Percentiles rank a stretch among this genome's conserved stretches.
Conservation (phyloP, 2,329 filamentous ascomycete species). For the Madurella fahalii region DNA sequence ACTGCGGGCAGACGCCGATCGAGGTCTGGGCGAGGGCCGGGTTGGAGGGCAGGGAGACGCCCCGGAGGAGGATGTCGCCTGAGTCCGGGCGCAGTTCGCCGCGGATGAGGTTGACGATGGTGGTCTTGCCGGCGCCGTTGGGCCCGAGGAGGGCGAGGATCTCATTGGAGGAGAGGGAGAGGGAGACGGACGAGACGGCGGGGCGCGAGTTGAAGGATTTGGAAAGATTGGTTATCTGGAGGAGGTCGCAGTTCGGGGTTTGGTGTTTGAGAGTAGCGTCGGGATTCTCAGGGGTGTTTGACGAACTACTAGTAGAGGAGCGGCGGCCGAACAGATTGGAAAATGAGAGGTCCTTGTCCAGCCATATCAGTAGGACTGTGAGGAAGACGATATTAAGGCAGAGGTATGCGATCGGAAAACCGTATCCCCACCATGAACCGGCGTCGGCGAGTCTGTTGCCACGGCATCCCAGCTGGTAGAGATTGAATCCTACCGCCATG, state of each 20-base stretch:
- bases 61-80: slow-evolving; percentile 66
- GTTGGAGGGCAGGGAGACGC: slow-evolving; percentile 55
- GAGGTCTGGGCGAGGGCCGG: slow-evolving; percentile 51
- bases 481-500: slow-evolving; percentile 58
- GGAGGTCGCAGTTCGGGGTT: slow-evolving; percentile 30
- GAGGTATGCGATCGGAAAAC: slow-evolving; percentile 65
- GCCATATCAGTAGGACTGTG: slow-evolving; percentile 60
- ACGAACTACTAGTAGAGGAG: slow-evolving; percentile 10
- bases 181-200: slow-evolving; percentile 68
- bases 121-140: slow-evolving; percentile 74
- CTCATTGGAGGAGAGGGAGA: slow-evolving; percentile 56
- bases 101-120: slow-evolving; percentile 66
- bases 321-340: slow-evolving; percentile 16
- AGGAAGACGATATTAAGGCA: slow-evolving; percentile 58
- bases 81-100: slow-evolving; percentile 65
- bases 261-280: neutral
- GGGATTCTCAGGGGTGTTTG: slow-evolving; percentile 1
- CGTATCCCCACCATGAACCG: slow-evolving; percentile 60
- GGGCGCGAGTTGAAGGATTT: slow-evolving; percentile 62
- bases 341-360: slow-evolving; percentile 50
- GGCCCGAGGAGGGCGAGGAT: slow-evolving; percentile 73
- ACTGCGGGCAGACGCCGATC: slow-evolving; percentile 69
- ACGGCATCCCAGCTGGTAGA: slow-evolving; percentile 58
- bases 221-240: slow-evolving; percentile 64
- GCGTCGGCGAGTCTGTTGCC: slow-evolving; percentile 42